Evolutionary conservation across 1,139 yeast species (phyloP).

Genomic region (Ogataea hybrid): DNA sequence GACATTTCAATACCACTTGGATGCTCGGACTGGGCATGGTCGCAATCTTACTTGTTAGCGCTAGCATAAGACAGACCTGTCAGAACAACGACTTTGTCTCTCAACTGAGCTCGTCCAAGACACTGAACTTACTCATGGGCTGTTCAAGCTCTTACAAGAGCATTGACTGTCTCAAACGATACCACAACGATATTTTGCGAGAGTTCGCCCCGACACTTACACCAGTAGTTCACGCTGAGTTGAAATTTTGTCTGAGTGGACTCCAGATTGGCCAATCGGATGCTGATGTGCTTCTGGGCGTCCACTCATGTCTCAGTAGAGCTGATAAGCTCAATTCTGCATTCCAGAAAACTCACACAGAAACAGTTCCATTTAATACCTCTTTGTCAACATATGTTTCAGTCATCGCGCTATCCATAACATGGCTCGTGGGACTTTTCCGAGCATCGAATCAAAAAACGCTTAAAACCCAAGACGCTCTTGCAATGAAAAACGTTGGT

Average conservation of each 20-base stretch:
- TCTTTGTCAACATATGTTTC: constrained; percentile 1
- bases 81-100: neutral
- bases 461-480: neutral
- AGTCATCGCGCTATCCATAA: neutral
- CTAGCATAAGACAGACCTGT: constrained; percentile 12
- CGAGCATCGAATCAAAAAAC: neutral
- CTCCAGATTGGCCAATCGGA: constrained; percentile 6
- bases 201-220: constrained; percentile 12
- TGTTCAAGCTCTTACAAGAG: constrained; percentile 16
- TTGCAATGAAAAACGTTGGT: neutral
- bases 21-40: constrained; percentile 8
- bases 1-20: constrained; percentile 9
- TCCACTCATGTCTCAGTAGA: constrained; percentile 16
- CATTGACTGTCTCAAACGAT: constrained; percentile 13
- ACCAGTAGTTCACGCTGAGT: constrained; percentile 16
- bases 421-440: neutral
- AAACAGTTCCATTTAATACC: neutral
- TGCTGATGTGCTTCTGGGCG: constrained; percentile 12
- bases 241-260: constrained; percentile 16
- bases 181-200: constrained; percentile 11
- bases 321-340: constrained; percentile 14
- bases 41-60: constrained; percentile 11
- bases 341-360: neutral
- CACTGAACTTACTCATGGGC: constrained; percentile 9
- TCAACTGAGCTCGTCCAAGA: constrained; percentile 1